Evolutionary conservation across 2,329 filamentous ascomycete species (phyloP), one percentile per base, ranked within the genome.

Genomic region (Aspergillus texensis): DNA sequence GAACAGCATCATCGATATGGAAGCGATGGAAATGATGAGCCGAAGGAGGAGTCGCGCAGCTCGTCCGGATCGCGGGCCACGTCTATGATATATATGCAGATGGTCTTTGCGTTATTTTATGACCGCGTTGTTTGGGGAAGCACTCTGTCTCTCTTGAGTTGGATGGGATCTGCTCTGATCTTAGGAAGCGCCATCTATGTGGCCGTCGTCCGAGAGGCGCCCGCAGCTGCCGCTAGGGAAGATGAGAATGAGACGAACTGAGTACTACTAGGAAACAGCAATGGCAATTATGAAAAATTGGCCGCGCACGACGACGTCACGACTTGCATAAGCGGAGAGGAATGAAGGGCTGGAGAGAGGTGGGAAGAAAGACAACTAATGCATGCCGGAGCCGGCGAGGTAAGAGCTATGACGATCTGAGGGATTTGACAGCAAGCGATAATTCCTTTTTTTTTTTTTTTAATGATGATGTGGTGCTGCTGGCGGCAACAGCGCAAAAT

Each of bases 41-140:
- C 48, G 12, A 36, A 63, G 57, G 16, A 14, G n/a, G 36, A 41
- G 32, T 36, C 34, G 50, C 61, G 55, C 50, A 58, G 67, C 26
- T 66, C 62, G 55, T 64, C 67, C 28, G 71, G 77, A 11, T 81
- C 80, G 0, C 81, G 86, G 24, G 88, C 87, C 2, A 89, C 87
- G 0, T 88, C 87, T 60, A 89, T 91, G 87, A 80, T 89, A 0
- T 91, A 91, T 71, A 88, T 84, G 53, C 88, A 90, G 73, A 90
- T 91, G 87, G 77, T 91, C 4, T 91, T 90, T 74, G 89, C 89
- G 2, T 75, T 91, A 12, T 79, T 82, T 4, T 88, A 88, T 63
- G 89, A 91, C 73, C 86, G 87, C 68, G 66, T 89, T 12, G 79
- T 91, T 19, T 91, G 88, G 79, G 85, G 86, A 3, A 84, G 83